Conservation (phyloP, 345 rosid genomes). For the Camelina neglecta region DNA sequence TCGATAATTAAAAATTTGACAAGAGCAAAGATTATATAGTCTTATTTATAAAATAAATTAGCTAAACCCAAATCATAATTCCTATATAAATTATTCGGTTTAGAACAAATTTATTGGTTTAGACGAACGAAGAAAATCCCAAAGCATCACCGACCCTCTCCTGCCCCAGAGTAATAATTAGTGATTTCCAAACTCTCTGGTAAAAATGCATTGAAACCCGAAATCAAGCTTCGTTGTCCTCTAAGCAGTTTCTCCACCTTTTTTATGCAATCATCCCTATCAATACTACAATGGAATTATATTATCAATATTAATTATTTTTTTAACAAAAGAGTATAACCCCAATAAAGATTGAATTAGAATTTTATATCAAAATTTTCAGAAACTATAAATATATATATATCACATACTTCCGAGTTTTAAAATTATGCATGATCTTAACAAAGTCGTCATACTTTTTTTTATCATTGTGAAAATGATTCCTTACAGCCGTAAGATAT, state of each 20-base stretch:
- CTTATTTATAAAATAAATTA: not conserved
- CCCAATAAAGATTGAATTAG: too few species aligned
- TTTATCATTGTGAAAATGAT: not conserved
- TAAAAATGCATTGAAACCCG: conserved; percentile 21
- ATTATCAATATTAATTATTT: not conserved
- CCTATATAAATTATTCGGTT: not conserved
- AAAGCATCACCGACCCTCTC: not conserved
- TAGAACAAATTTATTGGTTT: not conserved
- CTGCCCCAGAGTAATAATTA: not conserved
- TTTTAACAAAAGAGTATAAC: not conserved
- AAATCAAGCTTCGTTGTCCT: not conserved
- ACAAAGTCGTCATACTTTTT: not conserved
- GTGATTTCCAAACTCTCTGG: not conserved
- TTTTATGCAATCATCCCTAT: not conserved
- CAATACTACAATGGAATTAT: conserved; percentile 10
- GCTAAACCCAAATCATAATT: not conserved
- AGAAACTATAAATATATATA: not conserved
- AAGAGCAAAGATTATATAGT: too few species aligned
- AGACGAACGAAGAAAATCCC: not conserved
- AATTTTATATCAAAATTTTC: not conserved
- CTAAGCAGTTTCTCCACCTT: not conserved
- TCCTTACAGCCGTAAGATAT: not conserved
- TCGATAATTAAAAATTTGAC: too few species aligned
- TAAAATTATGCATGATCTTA: not conserved
- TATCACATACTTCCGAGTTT: not conserved